Evolutionary conservation across 768 basidiomycete genomes (phyloP), one percentile per base, ranked within the genome.

Genomic region (Pleurotus sapidus): DNA sequence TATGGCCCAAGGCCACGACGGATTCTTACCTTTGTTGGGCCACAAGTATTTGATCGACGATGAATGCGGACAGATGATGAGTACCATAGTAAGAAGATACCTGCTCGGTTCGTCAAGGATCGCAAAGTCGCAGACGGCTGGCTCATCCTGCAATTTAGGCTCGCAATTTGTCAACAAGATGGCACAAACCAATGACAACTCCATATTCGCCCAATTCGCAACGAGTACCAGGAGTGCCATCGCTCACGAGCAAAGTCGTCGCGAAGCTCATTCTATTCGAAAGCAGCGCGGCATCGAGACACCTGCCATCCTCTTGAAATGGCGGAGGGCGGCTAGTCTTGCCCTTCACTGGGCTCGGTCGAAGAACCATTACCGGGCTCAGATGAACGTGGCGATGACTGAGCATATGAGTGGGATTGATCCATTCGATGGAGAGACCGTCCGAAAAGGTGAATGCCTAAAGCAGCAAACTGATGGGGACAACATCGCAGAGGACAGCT

Each of bases 391-490:
- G 23, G 77, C 83, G 9, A 73, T 75, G 37, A 76, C 79, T 40
- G 89, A 93, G 68, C 86, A 93, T 65, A 92, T 95, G 92, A 85
- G 81, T 60, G 66, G 64, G 5, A 84, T 95, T 0, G 93, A 96
- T 67, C 79, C 79, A 46, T 89, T 84, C 66, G 86, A 91, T 63
- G 89, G 89, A 40, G 63, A 72, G 54, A 72, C 70, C 49, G 70
- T 73, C 34, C 70, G 82, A 40, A 71, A 65, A 60, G 79, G 78
- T 46, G 50, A 63, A 42, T 39, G 14, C 15, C 51, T n/a, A 23
- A 25, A 40, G 61, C 62, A 53, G 48, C 11, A 40, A 60, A 64
- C 58, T 47, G 60, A 60, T 43, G 59, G 43, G 55, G n/a, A 57
- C 5, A 54, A 59, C 55, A 61, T 65, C 23, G 57, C 69, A 25